Evolutionary conservation across 345 rosid genomes (phyloP).

Genomic region (Alliaria petiolata): DNA sequence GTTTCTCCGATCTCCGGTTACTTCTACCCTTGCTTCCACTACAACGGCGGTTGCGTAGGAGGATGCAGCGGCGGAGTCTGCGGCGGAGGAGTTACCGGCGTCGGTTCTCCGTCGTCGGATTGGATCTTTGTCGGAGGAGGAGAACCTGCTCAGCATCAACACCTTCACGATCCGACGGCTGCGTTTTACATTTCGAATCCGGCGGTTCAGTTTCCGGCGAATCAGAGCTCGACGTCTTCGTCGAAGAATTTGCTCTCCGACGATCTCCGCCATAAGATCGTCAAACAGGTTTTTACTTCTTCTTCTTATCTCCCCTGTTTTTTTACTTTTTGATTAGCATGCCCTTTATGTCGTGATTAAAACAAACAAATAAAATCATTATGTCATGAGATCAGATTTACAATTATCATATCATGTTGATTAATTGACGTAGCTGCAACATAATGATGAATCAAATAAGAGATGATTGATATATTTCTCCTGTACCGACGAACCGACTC

Average conservation of each 20-base stretch:
- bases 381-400: not conserved
- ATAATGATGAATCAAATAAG: not conserved
- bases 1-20: constrained; percentile 49
- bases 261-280: constrained; percentile 75
- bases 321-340: not conserved
- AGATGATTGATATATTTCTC: too few species aligned
- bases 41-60: constrained; percentile 35
- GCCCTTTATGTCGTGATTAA: not conserved
- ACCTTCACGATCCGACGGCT: constrained; percentile 27
- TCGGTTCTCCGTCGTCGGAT: constrained; percentile 49
- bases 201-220: constrained; percentile 39
- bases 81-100: not conserved
- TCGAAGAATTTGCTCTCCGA: constrained; percentile 57
- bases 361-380: not conserved
- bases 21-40: constrained; percentile 65
- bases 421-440: too few species aligned
- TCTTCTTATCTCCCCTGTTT: not conserved
- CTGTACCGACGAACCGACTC: not conserved
- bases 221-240: constrained; percentile 34
- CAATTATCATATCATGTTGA: too few species aligned
- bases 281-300: constrained; percentile 73
- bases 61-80: constrained; percentile 16
- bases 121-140: constrained; percentile 83
- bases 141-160: constrained; percentile 42
- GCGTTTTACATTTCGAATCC: constrained; percentile 51